A percentile compares a stretch with the other conserved stretches of the same genome.
Conservation (phyloP, 768 basidiomycete genomes). For the Lyophyllum atratum region DNA sequence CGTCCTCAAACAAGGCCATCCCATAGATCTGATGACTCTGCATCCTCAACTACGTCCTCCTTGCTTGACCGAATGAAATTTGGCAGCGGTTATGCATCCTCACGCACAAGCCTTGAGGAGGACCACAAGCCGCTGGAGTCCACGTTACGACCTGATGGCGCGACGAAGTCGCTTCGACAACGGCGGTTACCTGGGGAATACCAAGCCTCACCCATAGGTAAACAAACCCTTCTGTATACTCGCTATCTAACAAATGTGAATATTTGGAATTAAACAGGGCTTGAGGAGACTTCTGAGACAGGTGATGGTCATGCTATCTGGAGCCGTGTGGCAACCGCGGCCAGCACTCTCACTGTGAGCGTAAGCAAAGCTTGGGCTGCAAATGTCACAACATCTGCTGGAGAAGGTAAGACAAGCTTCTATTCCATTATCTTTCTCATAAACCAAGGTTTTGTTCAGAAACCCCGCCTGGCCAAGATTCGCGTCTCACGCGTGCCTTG, state of each 20-base stretch:
- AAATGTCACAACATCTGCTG: constrained; percentile 39
- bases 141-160: background rate
- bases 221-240: background rate
- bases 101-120: constrained; percentile 47
- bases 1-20: background rate
- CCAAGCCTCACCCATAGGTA: background rate
- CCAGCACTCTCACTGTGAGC: constrained; percentile 53
- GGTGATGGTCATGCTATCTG: constrained; percentile 52
- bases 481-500: constrained; percentile 63
- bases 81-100: constrained; percentile 35
- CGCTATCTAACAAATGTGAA: background rate
- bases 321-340: constrained; percentile 56
- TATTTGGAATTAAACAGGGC: background rate
- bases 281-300: background rate
- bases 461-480: constrained; percentile 57
- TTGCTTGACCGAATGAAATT: constrained; percentile 38
- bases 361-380: constrained; percentile 59
- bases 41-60: constrained; percentile 25
- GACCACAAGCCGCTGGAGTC: constrained; percentile 18
- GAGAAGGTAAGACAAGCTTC: constrained; percentile 42
- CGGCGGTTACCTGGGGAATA: background rate
- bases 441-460: constrained; percentile 26
- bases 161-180: constrained; percentile 4
- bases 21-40: constrained; percentile 5
- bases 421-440: background rate